Conservation (phyloP, 2,329 filamentous ascomycete genomes). For the Fonsecaea nubica region DNA sequence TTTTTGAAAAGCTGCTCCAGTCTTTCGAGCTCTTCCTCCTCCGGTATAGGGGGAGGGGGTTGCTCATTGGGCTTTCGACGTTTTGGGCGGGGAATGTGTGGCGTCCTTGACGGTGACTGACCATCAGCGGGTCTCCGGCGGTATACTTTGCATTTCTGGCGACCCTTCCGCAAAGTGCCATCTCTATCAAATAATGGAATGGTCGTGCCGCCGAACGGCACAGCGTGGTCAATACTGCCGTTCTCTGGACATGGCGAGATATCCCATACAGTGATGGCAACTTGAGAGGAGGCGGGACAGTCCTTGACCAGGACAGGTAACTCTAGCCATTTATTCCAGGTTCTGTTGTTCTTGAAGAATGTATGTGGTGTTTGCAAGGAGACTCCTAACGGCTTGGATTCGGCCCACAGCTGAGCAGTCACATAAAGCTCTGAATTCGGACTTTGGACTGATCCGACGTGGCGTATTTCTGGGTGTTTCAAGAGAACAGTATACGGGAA, state of each 20-base stretch:
- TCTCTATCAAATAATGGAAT: constrained; percentile 90
- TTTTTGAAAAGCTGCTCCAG: constrained; percentile 93
- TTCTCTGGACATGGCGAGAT: constrained; percentile 78
- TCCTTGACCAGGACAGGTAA: constrained; percentile 84
- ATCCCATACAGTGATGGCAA: constrained; percentile 96
- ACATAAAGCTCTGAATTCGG: constrained; percentile 84
- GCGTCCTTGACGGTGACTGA: constrained; percentile 78
- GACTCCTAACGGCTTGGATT: constrained; percentile 92
- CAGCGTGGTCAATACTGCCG: constrained; percentile 74
- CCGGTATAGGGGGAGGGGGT: constrained; percentile 62
- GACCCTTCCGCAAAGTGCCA: constrained; percentile 86
- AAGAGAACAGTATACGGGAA: constrained; percentile 79
- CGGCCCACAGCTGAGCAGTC: constrained; percentile 91
- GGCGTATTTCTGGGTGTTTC: constrained; percentile 77
- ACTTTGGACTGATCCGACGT: constrained; percentile 85
- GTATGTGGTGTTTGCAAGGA: constrained; percentile 93
- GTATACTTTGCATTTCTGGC: constrained; percentile 88
- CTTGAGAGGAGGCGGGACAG: constrained; percentile 78
- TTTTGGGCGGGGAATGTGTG: constrained; percentile 67
- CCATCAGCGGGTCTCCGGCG: constrained; percentile 85
- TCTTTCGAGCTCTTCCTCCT: constrained; percentile 84
- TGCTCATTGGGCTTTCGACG: constrained; percentile 57
- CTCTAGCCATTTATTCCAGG: constrained; percentile 96
- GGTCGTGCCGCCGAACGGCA: constrained; percentile 94
- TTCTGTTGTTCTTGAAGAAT: constrained; percentile 73